These are phyloP conservation scores for Dalbergia cultrata DNA, from an alignment of 306 rosid species.

Conservation along the genomic window DNA sequence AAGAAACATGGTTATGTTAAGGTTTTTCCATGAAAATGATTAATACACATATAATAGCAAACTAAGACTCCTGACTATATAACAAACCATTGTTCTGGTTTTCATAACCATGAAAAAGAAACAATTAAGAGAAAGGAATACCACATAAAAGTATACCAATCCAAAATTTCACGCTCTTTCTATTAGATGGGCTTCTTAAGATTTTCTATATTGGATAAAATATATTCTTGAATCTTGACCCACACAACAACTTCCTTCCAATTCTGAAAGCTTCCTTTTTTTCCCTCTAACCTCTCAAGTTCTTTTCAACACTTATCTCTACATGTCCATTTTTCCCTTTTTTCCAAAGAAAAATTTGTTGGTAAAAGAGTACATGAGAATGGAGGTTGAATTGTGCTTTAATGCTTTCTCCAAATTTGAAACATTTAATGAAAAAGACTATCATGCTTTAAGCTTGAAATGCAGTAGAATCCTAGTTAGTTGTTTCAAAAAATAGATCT, in stretches of 20 bases:
- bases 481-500: too few species aligned
- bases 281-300: neutral
- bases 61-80: too few species aligned
- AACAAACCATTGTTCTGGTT: neutral
- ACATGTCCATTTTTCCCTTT: constrained; percentile 39
- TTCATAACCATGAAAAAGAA: constrained; percentile 5
- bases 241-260: constrained; percentile 5
- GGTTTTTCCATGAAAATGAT: constrained; percentile 12
- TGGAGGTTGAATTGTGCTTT: too few species aligned
- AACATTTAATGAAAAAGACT: too few species aligned
- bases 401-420: too few species aligned
- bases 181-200: constrained; percentile 1
- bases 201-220: constrained; percentile 9
- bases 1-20: neutral
- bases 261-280: neutral
- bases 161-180: neutral
- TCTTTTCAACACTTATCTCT: neutral
- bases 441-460: too few species aligned
- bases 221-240: neutral
- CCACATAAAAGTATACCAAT: neutral
- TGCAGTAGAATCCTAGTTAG: too few species aligned
- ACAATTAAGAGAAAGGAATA: neutral
- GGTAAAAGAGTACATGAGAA: too few species aligned
- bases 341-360: constrained; percentile 33
- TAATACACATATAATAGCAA: neutral